These are phyloP conservation scores for Steccherinum ochraceum DNA, from an alignment of 768 basidiomycete genomes.

Conservation along the genomic window DNA sequence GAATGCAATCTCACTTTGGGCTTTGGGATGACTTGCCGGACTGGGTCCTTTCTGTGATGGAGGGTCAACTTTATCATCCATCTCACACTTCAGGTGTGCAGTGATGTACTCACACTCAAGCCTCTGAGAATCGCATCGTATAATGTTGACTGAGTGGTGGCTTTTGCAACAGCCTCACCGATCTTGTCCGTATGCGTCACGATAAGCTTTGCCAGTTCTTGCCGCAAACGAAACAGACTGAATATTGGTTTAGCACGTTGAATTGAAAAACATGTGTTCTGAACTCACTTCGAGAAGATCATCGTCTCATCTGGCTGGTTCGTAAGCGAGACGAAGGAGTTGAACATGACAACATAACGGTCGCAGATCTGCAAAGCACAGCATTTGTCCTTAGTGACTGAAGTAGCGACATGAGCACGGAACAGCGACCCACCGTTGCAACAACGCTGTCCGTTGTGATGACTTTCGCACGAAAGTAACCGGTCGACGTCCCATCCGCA, in stretches of 20 bases:
- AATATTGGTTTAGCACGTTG: not conserved
- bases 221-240: conserved; percentile 80
- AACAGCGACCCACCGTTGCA: too few species aligned
- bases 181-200: conserved; percentile 64
- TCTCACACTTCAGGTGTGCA: too few species aligned
- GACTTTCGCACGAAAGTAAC: conserved; percentile 57
- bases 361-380: conserved; percentile 50
- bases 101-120: conserved; percentile 64
- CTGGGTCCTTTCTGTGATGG: conserved; percentile 61
- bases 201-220: conserved; percentile 77
- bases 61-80: too few species aligned
- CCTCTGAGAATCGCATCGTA: conserved; percentile 76
- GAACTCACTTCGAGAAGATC: conserved; percentile 86
- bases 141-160: conserved; percentile 62
- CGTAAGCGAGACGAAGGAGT: conserved; percentile 74
- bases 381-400: not conserved
- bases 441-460: conserved; percentile 67
- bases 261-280: not conserved
- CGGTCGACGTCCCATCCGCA: conserved; percentile 60
- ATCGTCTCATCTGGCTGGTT: conserved; percentile 88
- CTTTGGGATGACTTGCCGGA: conserved; percentile 72
- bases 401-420: too few species aligned
- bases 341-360: conserved; percentile 78
- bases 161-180: conserved; percentile 51
- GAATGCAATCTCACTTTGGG: conserved; percentile 80